A percentile compares a stretch with the other conserved stretches of the same genome.
phyloP scores from a whole-genome alignment of 2,329 filamentous ascomycete genomes.

The Apiospora saccharicola region DNA sequence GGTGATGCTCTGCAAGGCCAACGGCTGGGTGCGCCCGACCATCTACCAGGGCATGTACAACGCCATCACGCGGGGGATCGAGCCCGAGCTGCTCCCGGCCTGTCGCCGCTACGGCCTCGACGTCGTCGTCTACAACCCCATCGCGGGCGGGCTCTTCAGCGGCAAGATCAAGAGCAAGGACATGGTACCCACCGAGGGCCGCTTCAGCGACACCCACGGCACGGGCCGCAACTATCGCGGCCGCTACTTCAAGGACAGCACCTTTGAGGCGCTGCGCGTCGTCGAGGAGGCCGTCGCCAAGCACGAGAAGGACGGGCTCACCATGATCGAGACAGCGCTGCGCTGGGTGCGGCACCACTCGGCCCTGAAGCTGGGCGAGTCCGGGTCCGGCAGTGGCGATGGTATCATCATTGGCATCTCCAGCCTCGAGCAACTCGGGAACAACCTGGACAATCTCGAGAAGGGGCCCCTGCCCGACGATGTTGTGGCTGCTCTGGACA shows the following conservation, averaged over 20 bases:
- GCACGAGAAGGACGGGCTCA: conserved; percentile 60
- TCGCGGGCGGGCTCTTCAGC: conserved; percentile 81
- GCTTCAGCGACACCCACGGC: conserved; percentile 66
- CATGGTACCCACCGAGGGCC: conserved; percentile 67
- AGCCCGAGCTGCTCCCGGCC: conserved; percentile 75
- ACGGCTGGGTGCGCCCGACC: conserved; percentile 82
- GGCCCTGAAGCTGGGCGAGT: conserved; percentile 44
- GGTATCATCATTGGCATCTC: conserved; percentile 68
- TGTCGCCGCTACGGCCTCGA: conserved; percentile 80
- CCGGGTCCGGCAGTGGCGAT: conserved; percentile 57
- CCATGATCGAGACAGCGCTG: conserved; percentile 75
- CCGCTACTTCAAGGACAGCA: conserved; percentile 75
- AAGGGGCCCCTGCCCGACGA: conserved; percentile 80
- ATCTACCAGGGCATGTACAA: conserved; percentile 93
- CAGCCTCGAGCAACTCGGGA: conserved; percentile 62
- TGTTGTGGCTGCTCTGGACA: conserved; percentile 76
- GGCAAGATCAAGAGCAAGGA: conserved; percentile 79
- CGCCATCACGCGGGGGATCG: conserved; percentile 77
- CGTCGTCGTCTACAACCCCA: conserved; percentile 82
- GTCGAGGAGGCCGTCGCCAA: conserved; percentile 74
- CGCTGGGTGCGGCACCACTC: conserved; percentile 80
- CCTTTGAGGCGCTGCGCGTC: conserved; percentile 68
- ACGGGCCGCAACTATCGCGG: conserved; percentile 66
- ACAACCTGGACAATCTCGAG: conserved; percentile 65
- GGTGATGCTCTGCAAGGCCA: conserved; percentile 78